phyloP scores from a whole-genome alignment of 2,329 filamentous ascomycete genomes.

The Xylariaceae sp. region DNA sequence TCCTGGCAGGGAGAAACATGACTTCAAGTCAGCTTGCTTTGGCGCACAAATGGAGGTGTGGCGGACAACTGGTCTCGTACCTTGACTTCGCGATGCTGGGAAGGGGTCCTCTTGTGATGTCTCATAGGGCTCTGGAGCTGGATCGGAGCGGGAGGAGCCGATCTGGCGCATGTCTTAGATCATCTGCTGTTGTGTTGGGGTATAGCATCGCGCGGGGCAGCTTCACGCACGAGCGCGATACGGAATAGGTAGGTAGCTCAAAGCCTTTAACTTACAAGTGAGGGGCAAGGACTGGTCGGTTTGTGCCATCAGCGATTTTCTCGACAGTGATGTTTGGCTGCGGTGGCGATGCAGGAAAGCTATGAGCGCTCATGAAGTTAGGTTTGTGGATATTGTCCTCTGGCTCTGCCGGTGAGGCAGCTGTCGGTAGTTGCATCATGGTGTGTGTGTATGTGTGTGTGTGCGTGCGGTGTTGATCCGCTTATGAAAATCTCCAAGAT shows the following conservation, averaged over 20 bases:
- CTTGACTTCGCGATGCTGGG: slow-evolving; percentile 64
- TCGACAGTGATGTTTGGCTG: slow-evolving; percentile 47
- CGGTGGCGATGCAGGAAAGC: slow-evolving; percentile 43
- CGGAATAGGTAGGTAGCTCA: slow-evolving; percentile 11
- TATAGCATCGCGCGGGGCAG: slow-evolving; percentile 6
- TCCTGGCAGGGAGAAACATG: slow-evolving; percentile 59
- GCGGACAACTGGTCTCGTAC: slow-evolving; percentile 43
- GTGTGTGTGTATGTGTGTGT: no score
- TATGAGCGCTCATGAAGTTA: slow-evolving; percentile 22
- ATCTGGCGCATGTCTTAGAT: slow-evolving; percentile 43
- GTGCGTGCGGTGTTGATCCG: no score
- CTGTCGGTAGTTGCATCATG: slow-evolving; percentile 33
- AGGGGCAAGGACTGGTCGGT: slow-evolving; percentile 44
- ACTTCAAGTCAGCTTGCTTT: slow-evolving; percentile 15
- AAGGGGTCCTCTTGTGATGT: slow-evolving; percentile 64
- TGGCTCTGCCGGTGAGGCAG: slow-evolving; percentile 19
- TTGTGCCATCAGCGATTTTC: slow-evolving; percentile 41
- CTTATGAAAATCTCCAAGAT: no score
- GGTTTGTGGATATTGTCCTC: slow-evolving; percentile 10
- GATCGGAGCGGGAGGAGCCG: slow-evolving; percentile 48
- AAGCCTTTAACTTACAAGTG: slow-evolving; percentile 49
- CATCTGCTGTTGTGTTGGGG: slow-evolving; percentile 4
- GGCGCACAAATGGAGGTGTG: background rate
- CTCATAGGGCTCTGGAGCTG: slow-evolving; percentile 60
- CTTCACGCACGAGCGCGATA: background rate